A percentile compares a stretch with the other conserved stretches of the same genome.
Evolutionary conservation across 2,329 filamentous ascomycete species (phyloP).

Genomic region (Trichoderma guizhouense): DNA sequence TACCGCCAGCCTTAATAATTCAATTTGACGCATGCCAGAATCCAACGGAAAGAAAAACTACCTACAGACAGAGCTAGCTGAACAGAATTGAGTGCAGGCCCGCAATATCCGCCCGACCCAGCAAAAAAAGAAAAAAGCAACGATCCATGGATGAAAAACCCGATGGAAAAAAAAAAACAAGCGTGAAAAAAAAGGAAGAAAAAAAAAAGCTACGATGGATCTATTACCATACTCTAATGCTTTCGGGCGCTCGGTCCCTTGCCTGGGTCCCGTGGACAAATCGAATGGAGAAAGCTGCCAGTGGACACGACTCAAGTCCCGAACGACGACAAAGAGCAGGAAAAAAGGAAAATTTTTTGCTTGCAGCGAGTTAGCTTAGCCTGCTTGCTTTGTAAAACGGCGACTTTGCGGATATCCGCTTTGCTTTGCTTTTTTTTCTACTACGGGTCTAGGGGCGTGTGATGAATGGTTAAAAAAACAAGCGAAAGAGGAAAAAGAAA

Average conservation of each 20-base stretch:
- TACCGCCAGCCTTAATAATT: constrained; percentile 6
- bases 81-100: neutral
- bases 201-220: neutral
- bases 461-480: neutral
- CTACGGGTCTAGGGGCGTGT: neutral
- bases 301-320: neutral
- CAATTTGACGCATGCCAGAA: neutral
- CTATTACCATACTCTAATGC: neutral
- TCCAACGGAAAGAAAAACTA: neutral
- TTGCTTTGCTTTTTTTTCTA: neutral
- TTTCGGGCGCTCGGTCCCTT: neutral
- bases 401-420: neutral
- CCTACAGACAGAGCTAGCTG: neutral
- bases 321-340: neutral
- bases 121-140: neutral
- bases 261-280: neutral
- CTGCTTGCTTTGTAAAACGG: neutral
- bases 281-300: neutral
- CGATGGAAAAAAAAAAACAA: neutral
- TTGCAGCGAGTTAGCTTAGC: neutral
- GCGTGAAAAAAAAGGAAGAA: neutral
- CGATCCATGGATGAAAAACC: neutral
- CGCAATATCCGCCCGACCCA: neutral
- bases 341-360: neutral
- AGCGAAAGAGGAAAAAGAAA: neutral